Percentiles rank a stretch among this genome's conserved stretches.
Evolutionary conservation across 805 yeast genomes (phyloP).

Genomic region (Kuraishia floccosa): DNA sequence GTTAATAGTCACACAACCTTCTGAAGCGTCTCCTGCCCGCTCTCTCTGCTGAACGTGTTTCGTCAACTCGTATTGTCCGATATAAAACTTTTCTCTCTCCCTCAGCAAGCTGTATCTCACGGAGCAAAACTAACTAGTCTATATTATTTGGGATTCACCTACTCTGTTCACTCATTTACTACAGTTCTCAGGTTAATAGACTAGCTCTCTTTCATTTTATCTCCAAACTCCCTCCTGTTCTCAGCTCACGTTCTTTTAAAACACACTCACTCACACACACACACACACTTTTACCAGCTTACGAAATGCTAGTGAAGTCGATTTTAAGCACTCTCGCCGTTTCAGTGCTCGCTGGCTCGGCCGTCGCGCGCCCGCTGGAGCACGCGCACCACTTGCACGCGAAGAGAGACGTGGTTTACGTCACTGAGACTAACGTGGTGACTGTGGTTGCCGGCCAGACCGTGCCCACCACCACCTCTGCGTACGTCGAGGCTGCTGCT

Average conservation of each 20-base stretch:
- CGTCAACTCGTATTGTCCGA: too few relatives aligned
- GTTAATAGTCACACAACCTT: too few relatives aligned
- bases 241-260: background rate
- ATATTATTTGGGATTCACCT: too few relatives aligned
- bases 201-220: background rate
- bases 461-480: constrained; percentile 15
- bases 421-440: constrained; percentile 37
- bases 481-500: constrained; percentile 8
- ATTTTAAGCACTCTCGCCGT: constrained; percentile 31
- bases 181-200: constrained; percentile 1
- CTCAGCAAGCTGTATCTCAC: too few relatives aligned
- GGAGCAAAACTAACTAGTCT: too few relatives aligned
- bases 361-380: constrained; percentile 47
- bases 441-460: constrained; percentile 25
- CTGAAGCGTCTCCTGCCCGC: too few relatives aligned
- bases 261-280: background rate
- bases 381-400: constrained; percentile 51
- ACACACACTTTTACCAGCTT: background rate
- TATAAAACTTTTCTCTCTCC: too few relatives aligned
- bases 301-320: constrained; percentile 14
- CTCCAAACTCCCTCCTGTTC: background rate
- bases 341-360: constrained; percentile 37
- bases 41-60: too few relatives aligned
- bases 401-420: constrained; percentile 40
- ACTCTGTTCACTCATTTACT: constrained; percentile 3